phyloP scores from a whole-genome alignment of 192 early-diverging fungal genomes.

The Podila epicladia region DNA sequence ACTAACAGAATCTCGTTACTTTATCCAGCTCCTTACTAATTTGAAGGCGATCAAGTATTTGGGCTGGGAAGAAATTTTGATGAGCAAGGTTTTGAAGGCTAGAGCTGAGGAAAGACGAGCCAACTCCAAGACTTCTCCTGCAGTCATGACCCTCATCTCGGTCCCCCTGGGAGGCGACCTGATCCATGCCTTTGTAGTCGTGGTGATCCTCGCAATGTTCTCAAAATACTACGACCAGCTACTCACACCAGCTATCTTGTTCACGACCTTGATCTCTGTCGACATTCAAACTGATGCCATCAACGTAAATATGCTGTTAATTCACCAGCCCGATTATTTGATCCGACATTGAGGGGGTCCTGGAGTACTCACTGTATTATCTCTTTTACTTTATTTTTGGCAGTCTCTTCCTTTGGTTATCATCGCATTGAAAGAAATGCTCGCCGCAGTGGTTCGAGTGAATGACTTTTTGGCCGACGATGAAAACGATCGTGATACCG shows the following conservation, averaged over 20 bases:
- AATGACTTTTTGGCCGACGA: constrained; percentile 45
- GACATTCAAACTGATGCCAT: constrained; percentile 44
- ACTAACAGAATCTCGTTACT: background rate
- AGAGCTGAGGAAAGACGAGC: constrained; percentile 25
- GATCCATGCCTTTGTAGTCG: constrained; percentile 41
- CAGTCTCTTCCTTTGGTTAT: constrained; percentile 29
- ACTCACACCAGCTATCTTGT: constrained; percentile 34
- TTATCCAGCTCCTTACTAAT: constrained; percentile 35
- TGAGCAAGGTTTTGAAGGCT: constrained; percentile 21
- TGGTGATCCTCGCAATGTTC: constrained; percentile 15
- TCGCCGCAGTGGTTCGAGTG: constrained; percentile 31
- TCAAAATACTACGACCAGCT: constrained; percentile 25
- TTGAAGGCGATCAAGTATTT: constrained; percentile 44
- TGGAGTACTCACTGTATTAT: background rate
- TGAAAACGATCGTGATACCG: constrained; percentile 46
- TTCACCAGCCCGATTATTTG: background rate
- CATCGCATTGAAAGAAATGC: constrained; percentile 29
- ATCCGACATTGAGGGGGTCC: background rate
- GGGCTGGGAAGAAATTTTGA: constrained; percentile 40
- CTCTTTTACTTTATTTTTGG: background rate
- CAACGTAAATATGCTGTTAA: constrained; percentile 13
- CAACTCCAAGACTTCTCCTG: constrained; percentile 34
- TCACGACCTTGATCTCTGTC: constrained; percentile 32
- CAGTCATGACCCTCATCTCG: constrained; percentile 48
- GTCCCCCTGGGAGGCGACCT: constrained; percentile 47